A percentile compares a stretch with the other conserved stretches of the same genome.
phyloP scores from a whole-genome alignment of 2,329 filamentous ascomycete species.

The Diaporthe vexans region DNA sequence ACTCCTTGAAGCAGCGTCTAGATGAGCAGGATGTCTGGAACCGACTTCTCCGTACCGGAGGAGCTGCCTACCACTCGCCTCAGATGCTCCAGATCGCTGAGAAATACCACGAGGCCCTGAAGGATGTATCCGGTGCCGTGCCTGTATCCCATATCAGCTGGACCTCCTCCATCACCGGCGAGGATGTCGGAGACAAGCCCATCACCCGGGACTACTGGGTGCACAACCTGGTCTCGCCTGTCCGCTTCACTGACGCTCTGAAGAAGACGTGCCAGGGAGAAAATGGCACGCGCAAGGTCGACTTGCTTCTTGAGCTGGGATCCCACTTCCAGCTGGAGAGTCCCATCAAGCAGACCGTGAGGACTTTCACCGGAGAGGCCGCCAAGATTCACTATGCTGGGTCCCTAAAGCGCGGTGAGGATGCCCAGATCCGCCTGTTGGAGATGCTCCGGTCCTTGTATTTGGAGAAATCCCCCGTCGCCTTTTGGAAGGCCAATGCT shows the following conservation, averaged over 20 bases:
- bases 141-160: background rate
- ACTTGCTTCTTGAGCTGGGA: slow-evolving; percentile 48
- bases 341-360: background rate
- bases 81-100: slow-evolving; percentile 36
- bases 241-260: slow-evolving; percentile 21
- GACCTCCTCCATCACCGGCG: slow-evolving; percentile 17
- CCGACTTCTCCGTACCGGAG: background rate
- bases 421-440: background rate
- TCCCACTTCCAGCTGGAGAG: slow-evolving; percentile 42
- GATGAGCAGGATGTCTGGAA: background rate
- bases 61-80: slow-evolving; percentile 39
- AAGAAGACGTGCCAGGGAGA: slow-evolving; percentile 10
- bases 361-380: background rate
- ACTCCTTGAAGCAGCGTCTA: background rate
- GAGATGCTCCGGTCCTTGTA: slow-evolving; percentile 49
- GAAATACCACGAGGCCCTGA: slow-evolving; percentile 13
- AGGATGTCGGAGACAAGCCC: background rate
- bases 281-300: background rate
- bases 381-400: background rate
- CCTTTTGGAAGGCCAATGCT: slow-evolving; percentile 53
- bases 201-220: slow-evolving; percentile 27
- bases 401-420: background rate
- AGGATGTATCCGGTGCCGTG: background rate
- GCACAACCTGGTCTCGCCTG: slow-evolving; percentile 19
- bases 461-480: slow-evolving; percentile 59